phyloP scores from a whole-genome alignment of 148 eudicot species.

The Rhododendron kiyosumense region DNA sequence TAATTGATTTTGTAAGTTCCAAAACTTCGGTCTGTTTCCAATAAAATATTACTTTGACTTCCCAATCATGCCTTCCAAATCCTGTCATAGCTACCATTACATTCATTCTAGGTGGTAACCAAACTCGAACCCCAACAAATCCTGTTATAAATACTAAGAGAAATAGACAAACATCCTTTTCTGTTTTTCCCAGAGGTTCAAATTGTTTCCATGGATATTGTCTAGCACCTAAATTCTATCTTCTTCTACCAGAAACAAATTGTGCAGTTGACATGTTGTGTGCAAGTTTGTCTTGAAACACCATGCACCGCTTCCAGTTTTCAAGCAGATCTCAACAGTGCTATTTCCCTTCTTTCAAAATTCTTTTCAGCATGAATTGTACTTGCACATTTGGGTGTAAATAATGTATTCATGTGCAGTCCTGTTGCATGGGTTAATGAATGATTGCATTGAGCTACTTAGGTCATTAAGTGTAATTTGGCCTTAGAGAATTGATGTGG shows the following conservation, averaged over 20 bases:
- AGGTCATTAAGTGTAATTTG: background rate
- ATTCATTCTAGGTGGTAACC: background rate
- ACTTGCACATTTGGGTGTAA: background rate
- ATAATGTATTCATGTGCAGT: background rate
- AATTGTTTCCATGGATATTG: background rate
- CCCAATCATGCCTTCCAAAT: background rate
- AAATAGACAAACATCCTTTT: background rate
- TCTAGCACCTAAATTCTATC: background rate
- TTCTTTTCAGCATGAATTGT: background rate
- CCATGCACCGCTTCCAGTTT: background rate
- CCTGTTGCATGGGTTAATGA: background rate
- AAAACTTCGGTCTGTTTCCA: background rate
- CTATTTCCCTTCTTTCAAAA: background rate
- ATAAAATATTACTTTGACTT: background rate
- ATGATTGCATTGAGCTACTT: background rate
- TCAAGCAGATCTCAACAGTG: background rate
- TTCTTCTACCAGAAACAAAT: background rate
- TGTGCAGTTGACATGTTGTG: background rate
- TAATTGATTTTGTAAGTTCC: background rate
- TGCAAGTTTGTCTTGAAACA: background rate
- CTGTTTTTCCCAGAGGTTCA: background rate
- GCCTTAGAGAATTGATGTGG: background rate
- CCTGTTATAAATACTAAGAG: background rate
- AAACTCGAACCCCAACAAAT: background rate
- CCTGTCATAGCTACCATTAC: background rate